phyloP scores from a whole-genome alignment of 208 protist genomes.

The Trypanosoma grayi region DNA sequence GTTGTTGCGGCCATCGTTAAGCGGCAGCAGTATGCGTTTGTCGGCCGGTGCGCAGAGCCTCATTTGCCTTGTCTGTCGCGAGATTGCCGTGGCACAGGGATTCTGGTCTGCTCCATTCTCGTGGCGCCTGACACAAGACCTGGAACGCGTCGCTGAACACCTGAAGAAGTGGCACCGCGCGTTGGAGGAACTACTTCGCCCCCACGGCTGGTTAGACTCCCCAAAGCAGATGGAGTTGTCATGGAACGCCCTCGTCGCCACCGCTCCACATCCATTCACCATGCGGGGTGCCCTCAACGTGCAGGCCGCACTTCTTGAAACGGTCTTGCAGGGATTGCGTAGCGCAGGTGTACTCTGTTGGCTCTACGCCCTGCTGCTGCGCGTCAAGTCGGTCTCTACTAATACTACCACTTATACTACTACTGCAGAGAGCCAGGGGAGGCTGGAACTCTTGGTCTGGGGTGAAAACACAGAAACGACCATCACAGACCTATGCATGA shows the following conservation, averaged over 20 bases:
- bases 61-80: slow-evolving; percentile 3
- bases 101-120: slow-evolving; percentile 13
- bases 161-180: slow-evolving; percentile 13
- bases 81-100: slow-evolving; percentile 2
- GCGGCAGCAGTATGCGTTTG: not conserved
- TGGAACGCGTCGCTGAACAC: slow-evolving; percentile 6
- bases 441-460: slow-evolving; percentile 43
- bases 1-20: slow-evolving; percentile 10
- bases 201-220: slow-evolving; percentile 49
- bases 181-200: slow-evolving; percentile 32
- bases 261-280: slow-evolving; percentile 10
- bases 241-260: slow-evolving; percentile 20
- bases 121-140: slow-evolving; percentile 5
- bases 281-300: slow-evolving; percentile 35
- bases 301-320: slow-evolving; percentile 50
- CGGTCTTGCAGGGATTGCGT: slow-evolving; percentile 35
- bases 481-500: slow-evolving; percentile 44
- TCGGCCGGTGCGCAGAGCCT: slow-evolving; percentile 13
- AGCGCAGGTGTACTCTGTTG: slow-evolving; percentile 44
- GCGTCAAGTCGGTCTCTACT: slow-evolving; percentile 14
- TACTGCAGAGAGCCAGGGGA: not conserved
- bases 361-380: slow-evolving; percentile 48
- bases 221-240: slow-evolving; percentile 16
- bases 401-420: not conserved
- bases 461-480: slow-evolving; percentile 27